A percentile compares a stretch with the other conserved stretches of the same genome.
phyloP scores from a whole-genome alignment of 2,329 filamentous ascomycete species.

The Ophiostoma novo-ulmi region DNA sequence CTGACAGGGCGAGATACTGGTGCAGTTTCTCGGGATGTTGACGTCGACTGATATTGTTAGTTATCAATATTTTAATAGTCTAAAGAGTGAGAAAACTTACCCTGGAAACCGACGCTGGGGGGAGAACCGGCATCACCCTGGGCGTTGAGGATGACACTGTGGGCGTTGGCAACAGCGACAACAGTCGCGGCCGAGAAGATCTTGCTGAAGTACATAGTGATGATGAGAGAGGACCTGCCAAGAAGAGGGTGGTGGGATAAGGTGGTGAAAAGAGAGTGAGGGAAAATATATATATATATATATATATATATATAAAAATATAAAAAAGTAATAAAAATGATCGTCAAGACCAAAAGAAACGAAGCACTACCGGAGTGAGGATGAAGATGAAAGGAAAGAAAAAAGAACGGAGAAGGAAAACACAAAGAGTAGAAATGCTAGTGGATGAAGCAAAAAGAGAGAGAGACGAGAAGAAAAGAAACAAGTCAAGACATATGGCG shows the following conservation, averaged over 20 bases:
- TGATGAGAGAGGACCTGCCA: neutral
- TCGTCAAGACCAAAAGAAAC: conserved; percentile 17
- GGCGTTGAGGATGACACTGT: conserved; percentile 26
- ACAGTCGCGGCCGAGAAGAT: conserved; percentile 21
- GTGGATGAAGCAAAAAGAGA: conserved; percentile 8
- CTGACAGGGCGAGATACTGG: conserved; percentile 28
- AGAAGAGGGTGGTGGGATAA: neutral
- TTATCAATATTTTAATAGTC: neutral
- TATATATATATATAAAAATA: too few species aligned
- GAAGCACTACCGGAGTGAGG: conserved; percentile 16
- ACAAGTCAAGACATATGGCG: neutral
- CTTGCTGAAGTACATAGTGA: conserved; percentile 16
- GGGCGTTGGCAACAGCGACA: conserved; percentile 25
- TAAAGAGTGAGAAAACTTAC: conserved; percentile 4
- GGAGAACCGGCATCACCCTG: conserved; percentile 26
- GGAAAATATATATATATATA: too few species aligned
- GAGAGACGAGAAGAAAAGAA: conserved; percentile 2
- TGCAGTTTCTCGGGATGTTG: conserved; percentile 40
- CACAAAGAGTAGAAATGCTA: neutral
- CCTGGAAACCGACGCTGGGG: conserved; percentile 26
- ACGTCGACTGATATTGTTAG: conserved; percentile 40
- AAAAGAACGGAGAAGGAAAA: conserved; percentile 11
- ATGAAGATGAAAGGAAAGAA: neutral
- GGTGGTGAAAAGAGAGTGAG: neutral
- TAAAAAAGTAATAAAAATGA: conserved; percentile 5